Evolutionary conservation across 495 filamentous ascomycete genomes (phyloP), one percentile per base, ranked within the genome.

Genomic region (Lindgomyces ingoldianus): DNA sequence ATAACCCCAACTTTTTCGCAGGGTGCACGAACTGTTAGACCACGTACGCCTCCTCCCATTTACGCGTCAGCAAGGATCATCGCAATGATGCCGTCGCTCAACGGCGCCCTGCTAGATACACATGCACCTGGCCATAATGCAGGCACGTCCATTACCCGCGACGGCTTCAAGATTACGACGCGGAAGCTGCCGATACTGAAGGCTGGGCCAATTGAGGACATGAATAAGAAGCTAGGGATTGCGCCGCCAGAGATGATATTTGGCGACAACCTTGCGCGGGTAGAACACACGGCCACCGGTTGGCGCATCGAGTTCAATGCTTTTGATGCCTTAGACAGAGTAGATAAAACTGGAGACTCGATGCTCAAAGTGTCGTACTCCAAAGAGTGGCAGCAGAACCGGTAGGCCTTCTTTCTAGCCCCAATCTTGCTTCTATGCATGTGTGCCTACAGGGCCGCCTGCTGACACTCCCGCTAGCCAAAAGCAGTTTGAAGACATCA

Each of bases 191-290:
- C 94, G 41, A 98, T 98, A 74, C 85, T 94, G 25, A 96, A 96
- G 75, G 84, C 91, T 21, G 88, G 82, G 14, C 90, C 93, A 22
- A 98, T 98, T 74, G 93, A 96, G 70, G 84, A 85, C 42, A 90
- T 98, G 85, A 86, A 85, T 18, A 76, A 80, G 53, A 83, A 84
- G 48, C 83, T 98, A 12, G 86, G 86, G 14, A 96, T 98, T 74
- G 81, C 91, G 12, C 86, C 91, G 6, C 94, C 95, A 1, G 94
- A 98, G 77, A 98, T 98, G 94, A 98, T 98, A 36, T 98, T 98
- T 70, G 94, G 94, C 30, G 91, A 98, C 77, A 98, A 98, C 75
- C 79, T 85, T 30, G 86, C 95, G 24, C 74, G 80, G 1, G 82
- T 98, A 24, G 81, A 85, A 58, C 91, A 98, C 75, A 56, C 76